A percentile compares a stretch with the other conserved stretches of the same genome.
Conservation (phyloP, 192 early-diverging fungal genomes). For the Backusella morwellensis region DNA sequence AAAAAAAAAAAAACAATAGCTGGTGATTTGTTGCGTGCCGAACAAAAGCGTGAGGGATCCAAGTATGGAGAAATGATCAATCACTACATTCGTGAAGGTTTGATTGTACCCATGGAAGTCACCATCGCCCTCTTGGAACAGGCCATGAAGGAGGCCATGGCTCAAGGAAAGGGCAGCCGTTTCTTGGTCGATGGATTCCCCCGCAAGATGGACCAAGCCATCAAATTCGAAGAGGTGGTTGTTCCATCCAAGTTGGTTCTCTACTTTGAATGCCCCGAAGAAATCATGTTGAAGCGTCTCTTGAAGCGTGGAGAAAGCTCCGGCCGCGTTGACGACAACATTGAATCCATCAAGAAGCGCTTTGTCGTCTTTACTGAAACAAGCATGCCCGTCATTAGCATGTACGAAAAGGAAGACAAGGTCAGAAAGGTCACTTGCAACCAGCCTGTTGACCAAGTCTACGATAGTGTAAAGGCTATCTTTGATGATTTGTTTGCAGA, state of each 20-base stretch:
- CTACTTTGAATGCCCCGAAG: slow-evolving; percentile 96
- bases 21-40: slow-evolving; percentile 92
- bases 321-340: slow-evolving; percentile 93
- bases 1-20: slow-evolving; percentile 41
- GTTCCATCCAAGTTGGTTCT: slow-evolving; percentile 71
- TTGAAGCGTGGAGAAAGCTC: slow-evolving; percentile 93
- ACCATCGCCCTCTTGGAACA: slow-evolving; percentile 90
- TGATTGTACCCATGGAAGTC: slow-evolving; percentile 95
- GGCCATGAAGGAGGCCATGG: slow-evolving; percentile 75
- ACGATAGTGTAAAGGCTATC: slow-evolving; percentile 4
- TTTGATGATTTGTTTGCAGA: slow-evolving; percentile 17
- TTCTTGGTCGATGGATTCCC: slow-evolving; percentile 99
- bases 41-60: slow-evolving; percentile 79
- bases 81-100: slow-evolving; percentile 87
- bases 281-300: slow-evolving; percentile 86
- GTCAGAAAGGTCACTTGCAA: slow-evolving; percentile 65
- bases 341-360: slow-evolving; percentile 94
- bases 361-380: slow-evolving; percentile 86
- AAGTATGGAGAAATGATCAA: slow-evolving; percentile 91
- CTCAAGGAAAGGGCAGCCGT: slow-evolving; percentile 45
- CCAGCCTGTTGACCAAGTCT: slow-evolving; percentile 20
- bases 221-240: slow-evolving; percentile 89
- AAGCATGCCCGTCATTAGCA: slow-evolving; percentile 88
- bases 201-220: slow-evolving; percentile 87
- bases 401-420: slow-evolving; percentile 74